Evolutionary conservation across 164 flowering plant species (phyloP).

Genomic region (Aristolochia fimbriata): DNA sequence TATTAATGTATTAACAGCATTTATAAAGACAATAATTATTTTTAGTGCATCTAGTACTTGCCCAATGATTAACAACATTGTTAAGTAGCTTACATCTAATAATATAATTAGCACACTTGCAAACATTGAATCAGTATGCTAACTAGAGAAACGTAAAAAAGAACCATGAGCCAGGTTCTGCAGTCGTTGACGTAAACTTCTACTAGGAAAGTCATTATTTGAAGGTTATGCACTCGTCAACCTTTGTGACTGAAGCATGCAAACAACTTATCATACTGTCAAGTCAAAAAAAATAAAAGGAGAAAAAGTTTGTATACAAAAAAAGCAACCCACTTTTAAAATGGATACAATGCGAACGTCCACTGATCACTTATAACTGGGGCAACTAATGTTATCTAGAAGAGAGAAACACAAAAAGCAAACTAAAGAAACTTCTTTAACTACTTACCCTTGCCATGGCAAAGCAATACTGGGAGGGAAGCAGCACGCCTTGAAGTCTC

Average conservation of each 20-base stretch:
- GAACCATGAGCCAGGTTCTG: no score
- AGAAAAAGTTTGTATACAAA: not conserved
- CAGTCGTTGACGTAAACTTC: no score
- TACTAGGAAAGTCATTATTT: no score
- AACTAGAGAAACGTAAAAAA: not conserved
- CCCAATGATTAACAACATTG: no score
- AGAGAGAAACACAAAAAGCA: not conserved
- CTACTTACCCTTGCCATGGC: constrained; percentile 67
- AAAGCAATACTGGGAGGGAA: constrained; percentile 71
- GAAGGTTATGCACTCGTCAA: no score
- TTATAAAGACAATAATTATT: not conserved
- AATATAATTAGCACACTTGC: not conserved
- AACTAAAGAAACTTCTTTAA: no score
- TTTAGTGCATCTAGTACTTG: not conserved
- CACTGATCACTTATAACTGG: not conserved
- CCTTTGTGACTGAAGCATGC: not conserved
- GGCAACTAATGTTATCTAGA: not conserved
- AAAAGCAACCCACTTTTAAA: not conserved
- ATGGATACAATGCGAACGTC: not conserved
- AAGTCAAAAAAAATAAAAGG: not conserved
- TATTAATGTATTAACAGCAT: not conserved
- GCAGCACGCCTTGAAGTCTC: constrained; percentile 85
- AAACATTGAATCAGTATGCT: not conserved
- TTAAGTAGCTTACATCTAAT: not conserved
- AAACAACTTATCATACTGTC: not conserved